Conservation (phyloP, 2,329 filamentous ascomycete genomes). For the Stromatinia cepivora region DNA sequence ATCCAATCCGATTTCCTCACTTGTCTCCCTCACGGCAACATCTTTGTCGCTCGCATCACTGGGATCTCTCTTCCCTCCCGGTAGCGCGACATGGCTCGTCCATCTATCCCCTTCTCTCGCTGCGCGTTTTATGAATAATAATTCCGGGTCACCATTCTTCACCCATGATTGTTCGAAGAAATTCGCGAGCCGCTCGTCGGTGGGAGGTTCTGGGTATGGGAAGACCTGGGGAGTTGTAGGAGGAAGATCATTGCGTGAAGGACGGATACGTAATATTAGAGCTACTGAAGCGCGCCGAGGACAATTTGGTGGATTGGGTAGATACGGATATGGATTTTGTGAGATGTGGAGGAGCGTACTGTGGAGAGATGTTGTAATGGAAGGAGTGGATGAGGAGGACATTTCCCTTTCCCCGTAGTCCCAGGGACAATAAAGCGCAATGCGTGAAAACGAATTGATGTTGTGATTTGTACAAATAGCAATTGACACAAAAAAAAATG, state of each 20-base stretch:
- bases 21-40: slow-evolving; percentile 62
- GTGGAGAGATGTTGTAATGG: slow-evolving; percentile 35
- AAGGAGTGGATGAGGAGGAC: slow-evolving; percentile 22
- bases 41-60: slow-evolving; percentile 62
- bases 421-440: background rate
- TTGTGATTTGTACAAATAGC: background rate
- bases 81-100: slow-evolving; percentile 68
- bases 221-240: slow-evolving; percentile 31
- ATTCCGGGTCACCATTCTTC: slow-evolving; percentile 63
- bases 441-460: background rate
- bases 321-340: slow-evolving; percentile 49
- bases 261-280: slow-evolving; percentile 62
- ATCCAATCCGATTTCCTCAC: slow-evolving; percentile 66
- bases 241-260: slow-evolving; percentile 56
- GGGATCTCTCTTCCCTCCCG: slow-evolving; percentile 66
- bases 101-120: slow-evolving; percentile 65
- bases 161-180: slow-evolving; percentile 69
- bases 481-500: slow-evolving; percentile 1
- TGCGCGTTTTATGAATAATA: slow-evolving; percentile 71
- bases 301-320: slow-evolving; percentile 46
- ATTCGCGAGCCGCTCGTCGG: slow-evolving; percentile 42
- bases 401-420: slow-evolving; percentile 18
- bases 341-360: slow-evolving; percentile 41
- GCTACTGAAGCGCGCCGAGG: slow-evolving; percentile 61
- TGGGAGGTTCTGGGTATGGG: slow-evolving; percentile 26